Evolutionary conservation across 1,139 yeast genomes (phyloP).

Genomic region (Nakaseomyces kungkrabaensis): DNA sequence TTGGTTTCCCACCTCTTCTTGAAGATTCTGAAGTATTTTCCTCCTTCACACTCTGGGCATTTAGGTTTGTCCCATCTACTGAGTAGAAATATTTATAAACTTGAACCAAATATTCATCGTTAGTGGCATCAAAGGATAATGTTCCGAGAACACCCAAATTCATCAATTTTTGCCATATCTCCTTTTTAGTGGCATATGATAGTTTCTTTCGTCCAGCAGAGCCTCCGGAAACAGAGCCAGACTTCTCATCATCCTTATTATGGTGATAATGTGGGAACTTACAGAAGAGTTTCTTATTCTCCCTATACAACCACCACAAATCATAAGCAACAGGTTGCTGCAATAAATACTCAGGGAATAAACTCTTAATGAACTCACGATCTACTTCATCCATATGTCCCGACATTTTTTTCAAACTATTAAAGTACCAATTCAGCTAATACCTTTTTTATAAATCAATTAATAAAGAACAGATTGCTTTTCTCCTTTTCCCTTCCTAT

Average conservation of each 20-base stretch:
- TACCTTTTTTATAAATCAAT: too few species aligned
- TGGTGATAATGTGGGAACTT: slow-evolving; percentile 11
- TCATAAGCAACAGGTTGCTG: slow-evolving; percentile 28
- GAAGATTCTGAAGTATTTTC: slow-evolving; percentile 3
- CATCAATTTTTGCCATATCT: slow-evolving; percentile 27
- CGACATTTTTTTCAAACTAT: background rate
- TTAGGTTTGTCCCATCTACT: slow-evolving; percentile 7
- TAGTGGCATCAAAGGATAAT: slow-evolving; percentile 22
- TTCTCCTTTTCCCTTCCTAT: too few species aligned
- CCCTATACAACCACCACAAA: slow-evolving; percentile 20
- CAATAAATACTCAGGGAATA: slow-evolving; percentile 25
- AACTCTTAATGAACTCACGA: slow-evolving; percentile 17
- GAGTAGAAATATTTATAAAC: slow-evolving; percentile 27
- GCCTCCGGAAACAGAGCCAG: background rate
- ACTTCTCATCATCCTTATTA: slow-evolving; percentile 3
- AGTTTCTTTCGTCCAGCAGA: slow-evolving; percentile 6
- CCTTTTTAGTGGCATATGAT: slow-evolving; percentile 18
- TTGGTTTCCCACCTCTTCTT: background rate
- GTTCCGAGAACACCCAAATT: slow-evolving; percentile 27
- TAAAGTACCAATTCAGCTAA: too few species aligned
- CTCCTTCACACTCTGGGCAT: slow-evolving; percentile 4
- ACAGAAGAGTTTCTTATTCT: slow-evolving; percentile 22
- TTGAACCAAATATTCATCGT: slow-evolving; percentile 27
- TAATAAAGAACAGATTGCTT: too few species aligned
- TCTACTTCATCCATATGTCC: slow-evolving; percentile 11